Conservation (phyloP, 768 basidiomycete species). For the Pisolithus orientalis region DNA sequence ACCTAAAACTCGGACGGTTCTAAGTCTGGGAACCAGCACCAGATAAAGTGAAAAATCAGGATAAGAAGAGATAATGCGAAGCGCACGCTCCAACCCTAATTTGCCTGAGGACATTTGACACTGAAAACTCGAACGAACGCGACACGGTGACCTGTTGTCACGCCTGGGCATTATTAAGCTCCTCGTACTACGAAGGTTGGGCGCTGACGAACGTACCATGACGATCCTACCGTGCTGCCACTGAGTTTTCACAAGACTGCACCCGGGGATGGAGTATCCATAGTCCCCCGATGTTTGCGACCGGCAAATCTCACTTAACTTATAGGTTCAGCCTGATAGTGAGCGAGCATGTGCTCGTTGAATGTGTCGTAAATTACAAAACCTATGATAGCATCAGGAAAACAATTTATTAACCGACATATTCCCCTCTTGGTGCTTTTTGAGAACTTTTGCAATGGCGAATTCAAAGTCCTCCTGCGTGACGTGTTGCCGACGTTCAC, state of each 20-base stretch:
- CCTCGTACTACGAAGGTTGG: too few relatives aligned
- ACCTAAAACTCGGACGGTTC: too few relatives aligned
- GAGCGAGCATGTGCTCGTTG: too few relatives aligned
- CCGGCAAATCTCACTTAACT: too few relatives aligned
- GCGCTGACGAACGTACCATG: too few relatives aligned
- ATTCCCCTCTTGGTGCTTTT: slow-evolving; percentile 95
- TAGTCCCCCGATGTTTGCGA: too few relatives aligned
- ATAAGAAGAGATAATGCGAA: neutral
- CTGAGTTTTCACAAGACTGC: too few relatives aligned
- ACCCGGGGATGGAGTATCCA: too few relatives aligned
- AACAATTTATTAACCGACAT: slow-evolving; percentile 94
- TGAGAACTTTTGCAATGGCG: slow-evolving; percentile 93
- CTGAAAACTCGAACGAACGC: neutral
- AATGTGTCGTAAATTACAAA: neutral
- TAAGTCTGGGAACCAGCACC: too few relatives aligned
- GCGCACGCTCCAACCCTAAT: neutral
- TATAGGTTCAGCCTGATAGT: too few relatives aligned
- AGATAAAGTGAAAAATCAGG: neutral
- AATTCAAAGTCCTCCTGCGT: slow-evolving; percentile 99
- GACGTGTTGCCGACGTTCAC: slow-evolving; percentile 93
- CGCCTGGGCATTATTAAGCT: too few relatives aligned
- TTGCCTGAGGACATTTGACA: neutral
- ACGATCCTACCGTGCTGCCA: too few relatives aligned
- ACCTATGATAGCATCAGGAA: slow-evolving; percentile 43
- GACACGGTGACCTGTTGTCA: neutral